A percentile compares a stretch with the other conserved stretches of the same genome.
phyloP scores from a whole-genome alignment of 2,329 filamentous ascomycete species.

The Sarocladium strictum region DNA sequence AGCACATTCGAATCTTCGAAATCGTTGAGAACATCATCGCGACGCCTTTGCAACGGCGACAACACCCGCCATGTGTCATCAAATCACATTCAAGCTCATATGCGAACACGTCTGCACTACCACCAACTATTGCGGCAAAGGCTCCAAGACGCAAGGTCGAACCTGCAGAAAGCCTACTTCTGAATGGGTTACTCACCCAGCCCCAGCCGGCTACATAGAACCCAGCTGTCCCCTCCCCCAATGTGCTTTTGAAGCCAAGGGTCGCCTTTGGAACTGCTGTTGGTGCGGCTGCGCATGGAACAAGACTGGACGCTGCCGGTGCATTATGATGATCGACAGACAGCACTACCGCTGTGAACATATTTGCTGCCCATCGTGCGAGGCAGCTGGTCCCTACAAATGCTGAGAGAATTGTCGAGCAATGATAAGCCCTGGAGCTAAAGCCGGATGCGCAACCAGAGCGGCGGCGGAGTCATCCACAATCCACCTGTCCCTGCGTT shows the following conservation, averaged over 20 bases:
- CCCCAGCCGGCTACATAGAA: conserved; percentile 35
- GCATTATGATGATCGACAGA: conserved; percentile 46
- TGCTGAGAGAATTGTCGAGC: too few species aligned
- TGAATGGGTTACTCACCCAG: conserved; percentile 40
- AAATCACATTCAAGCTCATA: conserved; percentile 41
- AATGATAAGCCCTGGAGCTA: too few species aligned
- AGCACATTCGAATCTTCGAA: too few species aligned
- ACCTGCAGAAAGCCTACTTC: conserved; percentile 38
- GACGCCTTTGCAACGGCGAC: not conserved
- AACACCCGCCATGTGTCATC: conserved; percentile 38
- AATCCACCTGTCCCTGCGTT: too few species aligned
- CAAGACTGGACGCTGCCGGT: conserved; percentile 41
- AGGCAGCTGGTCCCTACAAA: conserved; percentile 31
- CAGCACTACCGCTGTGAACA: conserved; percentile 45
- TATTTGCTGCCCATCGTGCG: conserved; percentile 46
- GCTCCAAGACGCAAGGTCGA: conserved; percentile 19
- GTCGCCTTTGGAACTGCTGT: conserved; percentile 49
- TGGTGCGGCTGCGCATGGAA: conserved; percentile 52
- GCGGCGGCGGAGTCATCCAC: too few species aligned
- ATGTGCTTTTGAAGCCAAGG: conserved; percentile 44
- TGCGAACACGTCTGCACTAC: conserved; percentile 45
- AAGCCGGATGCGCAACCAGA: too few species aligned
- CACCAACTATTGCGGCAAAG: conserved; percentile 34
- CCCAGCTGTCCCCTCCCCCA: conserved; percentile 38
- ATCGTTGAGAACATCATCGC: not conserved